These are phyloP conservation scores for Pseudozyma flocculosa DNA, from an alignment of 1,284 basidiomycete genomes.

Conservation along the genomic window DNA sequence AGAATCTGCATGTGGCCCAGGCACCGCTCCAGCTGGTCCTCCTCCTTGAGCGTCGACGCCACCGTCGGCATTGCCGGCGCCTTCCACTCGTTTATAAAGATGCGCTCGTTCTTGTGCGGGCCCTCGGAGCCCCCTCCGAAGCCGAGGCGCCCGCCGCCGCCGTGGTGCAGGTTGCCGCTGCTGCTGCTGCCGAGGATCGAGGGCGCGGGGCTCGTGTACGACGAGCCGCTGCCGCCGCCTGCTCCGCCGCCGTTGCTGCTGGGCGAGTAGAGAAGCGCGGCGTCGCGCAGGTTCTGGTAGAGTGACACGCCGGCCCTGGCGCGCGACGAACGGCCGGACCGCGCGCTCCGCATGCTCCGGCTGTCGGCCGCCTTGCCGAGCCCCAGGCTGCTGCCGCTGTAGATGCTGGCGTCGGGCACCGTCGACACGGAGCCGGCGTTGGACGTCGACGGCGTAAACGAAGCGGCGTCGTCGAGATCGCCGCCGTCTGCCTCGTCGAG, in stretches of 20 bases:
- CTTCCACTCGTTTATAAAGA: conserved; percentile 91
- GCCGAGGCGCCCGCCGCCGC: conserved; percentile 8
- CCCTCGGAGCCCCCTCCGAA: conserved; percentile 3
- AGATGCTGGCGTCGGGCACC: conserved; percentile 13
- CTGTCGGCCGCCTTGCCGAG: conserved; percentile 2
- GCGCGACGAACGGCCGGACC: conserved; percentile 10
- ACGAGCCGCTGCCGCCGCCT: neutral
- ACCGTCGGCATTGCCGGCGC: conserved; percentile 79
- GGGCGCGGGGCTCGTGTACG: neutral
- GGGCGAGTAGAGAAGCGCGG: conserved; percentile 1
- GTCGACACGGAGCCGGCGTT: conserved; percentile 12
- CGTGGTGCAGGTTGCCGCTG: neutral
- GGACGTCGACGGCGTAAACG: neutral
- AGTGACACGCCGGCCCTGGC: conserved; percentile 2
- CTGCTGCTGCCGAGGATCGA: neutral
- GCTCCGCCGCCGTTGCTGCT: neutral
- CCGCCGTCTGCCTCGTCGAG: conserved; percentile 48
- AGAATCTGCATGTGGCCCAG: conserved; percentile 60
- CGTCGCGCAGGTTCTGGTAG: conserved; percentile 16
- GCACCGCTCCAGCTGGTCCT: conserved; percentile 66
- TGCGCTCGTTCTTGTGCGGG: conserved; percentile 65
- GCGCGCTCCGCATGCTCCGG: conserved; percentile 31
- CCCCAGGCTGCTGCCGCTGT: conserved; percentile 1
- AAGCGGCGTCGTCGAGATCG: neutral
- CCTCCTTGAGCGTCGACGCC: conserved; percentile 83